Conservation (phyloP, 2,329 filamentous ascomycete species). For the Bipolaris cookei region DNA sequence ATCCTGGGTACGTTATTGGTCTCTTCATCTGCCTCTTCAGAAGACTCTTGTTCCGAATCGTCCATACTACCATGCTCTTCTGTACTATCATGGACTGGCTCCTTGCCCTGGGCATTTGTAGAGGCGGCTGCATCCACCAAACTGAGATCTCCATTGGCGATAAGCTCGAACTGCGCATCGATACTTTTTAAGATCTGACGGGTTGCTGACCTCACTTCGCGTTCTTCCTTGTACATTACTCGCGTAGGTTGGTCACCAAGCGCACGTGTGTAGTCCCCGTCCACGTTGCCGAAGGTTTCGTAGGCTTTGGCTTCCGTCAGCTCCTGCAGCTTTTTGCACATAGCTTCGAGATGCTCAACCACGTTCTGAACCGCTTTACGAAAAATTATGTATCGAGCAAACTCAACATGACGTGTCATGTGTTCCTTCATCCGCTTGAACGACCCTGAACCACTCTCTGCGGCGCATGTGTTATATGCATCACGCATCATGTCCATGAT, state of each 20-base stretch:
- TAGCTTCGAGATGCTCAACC: constrained; percentile 47
- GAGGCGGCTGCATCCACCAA: not conserved
- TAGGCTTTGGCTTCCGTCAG: constrained; percentile 55
- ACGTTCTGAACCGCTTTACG: constrained; percentile 52
- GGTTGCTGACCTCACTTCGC: constrained; percentile 23
- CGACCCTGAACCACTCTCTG: constrained; percentile 55
- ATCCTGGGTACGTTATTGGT: no score
- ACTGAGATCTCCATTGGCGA: constrained; percentile 27
- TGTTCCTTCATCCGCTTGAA: constrained; percentile 60
- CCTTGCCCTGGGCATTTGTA: not conserved
- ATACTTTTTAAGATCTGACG: constrained; percentile 23
- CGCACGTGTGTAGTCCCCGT: constrained; percentile 47
- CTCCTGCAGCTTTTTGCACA: constrained; percentile 54
- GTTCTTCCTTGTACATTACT: constrained; percentile 20
- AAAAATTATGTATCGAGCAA: constrained; percentile 58
- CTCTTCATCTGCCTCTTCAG: not conserved
- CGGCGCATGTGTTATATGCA: constrained; percentile 55
- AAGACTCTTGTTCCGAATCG: not conserved
- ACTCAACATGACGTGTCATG: constrained; percentile 57
- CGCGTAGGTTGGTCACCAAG: constrained; percentile 32
- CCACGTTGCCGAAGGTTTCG: constrained; percentile 51
- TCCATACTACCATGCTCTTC: not conserved
- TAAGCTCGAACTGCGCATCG: constrained; percentile 30
- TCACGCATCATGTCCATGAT: constrained; percentile 55
- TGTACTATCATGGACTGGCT: not conserved